phyloP scores from a whole-genome alignment of 352 stramenopile species.

The Phytophthora tubulina region DNA sequence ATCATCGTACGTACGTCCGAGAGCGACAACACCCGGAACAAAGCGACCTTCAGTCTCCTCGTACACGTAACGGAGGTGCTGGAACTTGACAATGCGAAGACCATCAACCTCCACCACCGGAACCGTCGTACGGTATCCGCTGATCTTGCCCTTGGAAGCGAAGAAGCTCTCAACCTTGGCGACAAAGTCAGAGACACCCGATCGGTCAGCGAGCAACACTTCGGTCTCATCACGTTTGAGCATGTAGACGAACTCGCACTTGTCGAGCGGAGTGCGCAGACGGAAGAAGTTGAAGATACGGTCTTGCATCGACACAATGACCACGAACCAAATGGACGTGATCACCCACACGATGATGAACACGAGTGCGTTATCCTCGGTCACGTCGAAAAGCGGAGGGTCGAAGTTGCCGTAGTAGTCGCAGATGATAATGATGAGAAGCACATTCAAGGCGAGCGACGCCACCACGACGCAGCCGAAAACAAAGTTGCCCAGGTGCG shows the following conservation, averaged over 20 bases:
- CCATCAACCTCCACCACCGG: slow-evolving; percentile 20
- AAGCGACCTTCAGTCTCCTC: slow-evolving; percentile 34
- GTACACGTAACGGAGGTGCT: slow-evolving; percentile 60
- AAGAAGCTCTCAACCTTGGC: slow-evolving; percentile 39
- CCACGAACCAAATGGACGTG: slow-evolving; percentile 35
- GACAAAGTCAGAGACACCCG: slow-evolving; percentile 41
- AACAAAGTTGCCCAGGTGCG: slow-evolving; percentile 21
- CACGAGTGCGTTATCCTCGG: slow-evolving; percentile 32
- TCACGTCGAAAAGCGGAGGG: slow-evolving; percentile 37
- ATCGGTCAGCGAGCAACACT: slow-evolving; percentile 40
- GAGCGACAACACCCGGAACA: slow-evolving; percentile 20
- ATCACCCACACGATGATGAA: slow-evolving; percentile 52
- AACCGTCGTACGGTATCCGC: slow-evolving; percentile 44
- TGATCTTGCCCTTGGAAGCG: slow-evolving; percentile 14
- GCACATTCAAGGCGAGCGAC: slow-evolving; percentile 23
- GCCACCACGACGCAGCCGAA: slow-evolving; percentile 35
- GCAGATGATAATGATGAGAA: slow-evolving; percentile 45
- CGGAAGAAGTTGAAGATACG: slow-evolving; percentile 50
- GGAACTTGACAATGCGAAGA: slow-evolving; percentile 48
- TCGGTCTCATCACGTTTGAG: slow-evolving; percentile 41
- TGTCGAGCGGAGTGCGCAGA: slow-evolving; percentile 23
- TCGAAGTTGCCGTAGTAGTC: slow-evolving; percentile 50
- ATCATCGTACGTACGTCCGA: slow-evolving; percentile 31
- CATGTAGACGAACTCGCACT: slow-evolving; percentile 50
- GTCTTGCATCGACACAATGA: slow-evolving; percentile 35